A percentile compares a stretch with the other conserved stretches of the same genome.
Conservation (phyloP, 805 yeast genomes). For the Candida awuae region DNA sequence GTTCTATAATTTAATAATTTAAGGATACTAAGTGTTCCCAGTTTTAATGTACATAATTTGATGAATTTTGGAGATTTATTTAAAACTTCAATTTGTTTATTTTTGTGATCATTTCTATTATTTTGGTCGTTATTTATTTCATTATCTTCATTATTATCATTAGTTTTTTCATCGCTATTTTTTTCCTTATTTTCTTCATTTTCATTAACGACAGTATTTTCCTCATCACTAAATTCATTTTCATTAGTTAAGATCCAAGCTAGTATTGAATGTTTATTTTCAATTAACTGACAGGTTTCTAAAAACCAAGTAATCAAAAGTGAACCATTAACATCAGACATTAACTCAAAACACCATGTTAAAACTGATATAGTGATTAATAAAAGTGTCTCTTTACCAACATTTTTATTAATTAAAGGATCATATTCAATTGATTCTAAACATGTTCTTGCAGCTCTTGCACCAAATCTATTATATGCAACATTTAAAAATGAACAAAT, state of each 20-base stretch:
- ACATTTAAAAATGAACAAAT: conserved; percentile 71
- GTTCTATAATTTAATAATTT: conserved; percentile 67
- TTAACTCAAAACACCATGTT: conserved; percentile 68
- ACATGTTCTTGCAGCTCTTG: conserved; percentile 90
- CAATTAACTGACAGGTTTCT: conserved; percentile 62
- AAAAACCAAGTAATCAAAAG: conserved; percentile 87
- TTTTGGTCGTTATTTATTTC: background rate
- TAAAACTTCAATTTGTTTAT: background rate
- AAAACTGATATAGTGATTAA: conserved; percentile 73
- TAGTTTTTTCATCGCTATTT: background rate
- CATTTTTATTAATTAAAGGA: conserved; percentile 39
- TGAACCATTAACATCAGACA: conserved; percentile 81
- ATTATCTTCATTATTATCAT: background rate
- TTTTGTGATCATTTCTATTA: background rate
- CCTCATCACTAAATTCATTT: conserved; percentile 6
- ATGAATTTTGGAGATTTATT: conserved; percentile 11
- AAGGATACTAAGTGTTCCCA: conserved; percentile 75
- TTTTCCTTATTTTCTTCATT: background rate
- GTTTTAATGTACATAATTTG: conserved; percentile 36
- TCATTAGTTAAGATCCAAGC: conserved; percentile 20
- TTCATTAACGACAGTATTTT: background rate
- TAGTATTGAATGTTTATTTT: conserved; percentile 55
- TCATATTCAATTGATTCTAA: conserved; percentile 40
- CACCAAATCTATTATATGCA: conserved; percentile 86
- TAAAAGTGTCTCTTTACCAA: conserved; percentile 58